Percentiles rank a stretch among this genome's conserved stretches.
phyloP scores from a whole-genome alignment of 345 rosid species.

The Bruguiera sexangula region DNA sequence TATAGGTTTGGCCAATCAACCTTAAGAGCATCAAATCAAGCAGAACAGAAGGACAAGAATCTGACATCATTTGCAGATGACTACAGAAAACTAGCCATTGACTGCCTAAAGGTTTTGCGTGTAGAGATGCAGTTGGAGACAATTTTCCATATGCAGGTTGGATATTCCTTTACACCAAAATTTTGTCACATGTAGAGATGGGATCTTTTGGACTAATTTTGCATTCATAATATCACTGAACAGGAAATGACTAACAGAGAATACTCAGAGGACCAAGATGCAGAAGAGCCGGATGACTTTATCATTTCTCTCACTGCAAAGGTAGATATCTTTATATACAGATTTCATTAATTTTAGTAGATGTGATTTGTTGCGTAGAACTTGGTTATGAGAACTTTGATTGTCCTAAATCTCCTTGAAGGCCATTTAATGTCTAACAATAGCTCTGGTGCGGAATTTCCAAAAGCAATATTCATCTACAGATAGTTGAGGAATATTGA shows the following conservation, averaged over 20 bases:
- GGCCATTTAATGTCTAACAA: too few species aligned
- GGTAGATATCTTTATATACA: conserved; percentile 40
- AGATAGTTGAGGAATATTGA: too few species aligned
- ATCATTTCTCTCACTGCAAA: conserved; percentile 85
- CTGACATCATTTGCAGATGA: conserved; percentile 81
- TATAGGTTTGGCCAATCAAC: conserved; percentile 71
- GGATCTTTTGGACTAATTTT: conserved; percentile 5
- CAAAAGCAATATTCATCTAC: too few species aligned
- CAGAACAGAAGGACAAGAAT: conserved; percentile 51
- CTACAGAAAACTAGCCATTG: conserved; percentile 90
- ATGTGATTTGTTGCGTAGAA: neutral
- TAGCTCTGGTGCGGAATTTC: too few species aligned
- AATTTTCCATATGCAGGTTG: conserved; percentile 89
- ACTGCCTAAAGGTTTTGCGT: conserved; percentile 95
- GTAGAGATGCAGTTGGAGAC: conserved; percentile 98
- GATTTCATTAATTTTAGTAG: neutral
- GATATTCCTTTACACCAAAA: conserved; percentile 15
- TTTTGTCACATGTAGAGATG: neutral
- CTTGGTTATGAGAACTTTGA: too few species aligned
- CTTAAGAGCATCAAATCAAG: conserved; percentile 47
- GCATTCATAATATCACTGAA: conserved; percentile 19
- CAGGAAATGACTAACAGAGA: conserved; percentile 90
- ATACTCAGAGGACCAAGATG: conserved; percentile 88
- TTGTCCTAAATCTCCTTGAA: too few species aligned
- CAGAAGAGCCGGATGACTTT: conserved; percentile 97